These are phyloP conservation scores for Erucastrum elatum DNA, from an alignment of 345 rosid genomes.

Conservation along the genomic window DNA sequence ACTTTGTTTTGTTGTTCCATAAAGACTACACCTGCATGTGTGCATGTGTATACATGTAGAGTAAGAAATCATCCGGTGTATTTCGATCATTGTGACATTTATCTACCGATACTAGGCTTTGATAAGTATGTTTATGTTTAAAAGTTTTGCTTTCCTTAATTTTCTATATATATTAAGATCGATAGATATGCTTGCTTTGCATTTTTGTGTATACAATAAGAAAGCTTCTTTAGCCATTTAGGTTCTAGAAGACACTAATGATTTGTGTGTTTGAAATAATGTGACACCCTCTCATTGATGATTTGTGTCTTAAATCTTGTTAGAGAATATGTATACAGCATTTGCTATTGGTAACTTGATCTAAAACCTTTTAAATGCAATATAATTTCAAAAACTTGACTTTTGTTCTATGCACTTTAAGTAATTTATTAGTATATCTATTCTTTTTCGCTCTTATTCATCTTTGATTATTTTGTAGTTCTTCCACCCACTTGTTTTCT, in stretches of 20 bases:
- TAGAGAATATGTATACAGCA: conserved; percentile 2
- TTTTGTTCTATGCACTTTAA: too few species aligned
- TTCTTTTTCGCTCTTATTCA: too few species aligned
- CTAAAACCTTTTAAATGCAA: not conserved
- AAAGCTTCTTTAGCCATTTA: conserved; percentile 34
- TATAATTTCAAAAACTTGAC: not conserved
- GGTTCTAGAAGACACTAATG: conserved; percentile 41
- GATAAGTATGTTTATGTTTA: not conserved
- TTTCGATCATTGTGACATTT: not conserved
- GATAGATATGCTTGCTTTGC: conserved; percentile 15
- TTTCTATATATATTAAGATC: too few species aligned
- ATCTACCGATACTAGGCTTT: not conserved
- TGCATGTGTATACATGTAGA: not conserved
- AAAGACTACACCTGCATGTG: not conserved
- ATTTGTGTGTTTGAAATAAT: conserved; percentile 40
- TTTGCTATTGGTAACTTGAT: conserved; percentile 16
- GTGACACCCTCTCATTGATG: conserved; percentile 25
- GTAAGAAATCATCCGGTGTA: conserved; percentile 5
- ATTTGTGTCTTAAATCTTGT: too few species aligned
- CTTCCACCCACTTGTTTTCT: too few species aligned
- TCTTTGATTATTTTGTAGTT: too few species aligned
- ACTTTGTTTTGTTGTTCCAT: not conserved
- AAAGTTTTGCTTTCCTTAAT: not conserved
- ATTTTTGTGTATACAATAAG: conserved; percentile 10
- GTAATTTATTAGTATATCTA: too few species aligned